Evolutionary conservation across 2,329 filamentous ascomycete species (phyloP).

Genomic region (Cadophora sp.): DNA sequence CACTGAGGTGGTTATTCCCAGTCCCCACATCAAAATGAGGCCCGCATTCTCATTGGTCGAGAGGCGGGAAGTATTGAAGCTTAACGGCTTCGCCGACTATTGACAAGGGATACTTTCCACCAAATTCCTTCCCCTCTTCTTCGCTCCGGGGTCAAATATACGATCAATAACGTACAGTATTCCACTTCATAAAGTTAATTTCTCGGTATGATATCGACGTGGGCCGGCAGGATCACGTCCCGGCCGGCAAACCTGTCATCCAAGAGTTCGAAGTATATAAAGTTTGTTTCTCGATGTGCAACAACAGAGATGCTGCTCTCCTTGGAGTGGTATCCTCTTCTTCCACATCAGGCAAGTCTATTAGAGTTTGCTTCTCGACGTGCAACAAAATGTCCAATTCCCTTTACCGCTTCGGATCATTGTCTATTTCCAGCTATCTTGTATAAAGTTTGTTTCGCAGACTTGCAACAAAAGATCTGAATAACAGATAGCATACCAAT

Average conservation of each 20-base stretch:
- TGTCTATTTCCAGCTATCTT: not conserved
- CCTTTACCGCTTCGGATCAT: not conserved
- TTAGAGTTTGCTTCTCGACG: not conserved
- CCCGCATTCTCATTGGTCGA: no score
- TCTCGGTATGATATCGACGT: not conserved
- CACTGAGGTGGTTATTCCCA: no score
- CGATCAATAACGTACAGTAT: no score
- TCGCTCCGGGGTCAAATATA: not conserved
- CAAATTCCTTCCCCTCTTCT: not conserved
- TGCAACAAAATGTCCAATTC: not conserved
- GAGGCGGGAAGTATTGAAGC: no score
- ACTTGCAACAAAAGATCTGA: not conserved
- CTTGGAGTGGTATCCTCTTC: no score
- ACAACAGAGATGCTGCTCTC: no score
- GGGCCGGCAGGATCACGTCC: not conserved
- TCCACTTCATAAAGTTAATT: not conserved
- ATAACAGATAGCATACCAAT: no score
- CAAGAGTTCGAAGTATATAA: not conserved
- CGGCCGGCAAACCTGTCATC: not conserved
- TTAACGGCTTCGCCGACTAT: no score
- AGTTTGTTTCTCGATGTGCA: constrained; percentile 1
- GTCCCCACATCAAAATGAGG: no score
- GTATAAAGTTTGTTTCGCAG: not conserved
- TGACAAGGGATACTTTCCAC: not conserved
- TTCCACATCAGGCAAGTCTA: no score